Evolutionary conservation across 768 basidiomycete genomes (phyloP).

Genomic region (Suillus hirtellus): DNA sequence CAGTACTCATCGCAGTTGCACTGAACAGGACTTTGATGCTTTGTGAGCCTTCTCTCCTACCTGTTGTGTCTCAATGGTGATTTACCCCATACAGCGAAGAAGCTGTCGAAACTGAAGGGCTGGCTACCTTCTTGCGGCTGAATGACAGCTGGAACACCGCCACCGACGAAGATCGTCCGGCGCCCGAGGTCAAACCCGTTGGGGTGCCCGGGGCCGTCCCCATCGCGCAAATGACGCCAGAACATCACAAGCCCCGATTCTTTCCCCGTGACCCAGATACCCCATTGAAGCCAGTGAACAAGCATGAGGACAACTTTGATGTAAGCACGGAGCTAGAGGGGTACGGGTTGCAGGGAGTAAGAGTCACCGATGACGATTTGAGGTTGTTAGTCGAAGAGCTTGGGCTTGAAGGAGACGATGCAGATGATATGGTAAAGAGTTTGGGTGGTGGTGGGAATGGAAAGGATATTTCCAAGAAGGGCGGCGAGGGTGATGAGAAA

Average conservation of each 20-base stretch:
- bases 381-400: constrained; percentile 69
- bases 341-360: constrained; percentile 73
- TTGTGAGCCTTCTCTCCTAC: constrained; percentile 52
- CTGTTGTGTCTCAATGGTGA: constrained; percentile 10
- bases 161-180: constrained; percentile 60
- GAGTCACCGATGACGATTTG: constrained; percentile 76
- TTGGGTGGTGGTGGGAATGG: constrained; percentile 38
- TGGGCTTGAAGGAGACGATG: constrained; percentile 76
- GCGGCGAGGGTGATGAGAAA: constrained; percentile 14
- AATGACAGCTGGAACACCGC: constrained; percentile 66
- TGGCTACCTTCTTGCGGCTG: constrained; percentile 68
- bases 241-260: constrained; percentile 60
- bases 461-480: constrained; percentile 15
- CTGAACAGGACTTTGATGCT: constrained; percentile 60
- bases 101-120: constrained; percentile 77
- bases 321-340: constrained; percentile 68
- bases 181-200: constrained; percentile 58
- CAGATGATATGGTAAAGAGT: constrained; percentile 70
- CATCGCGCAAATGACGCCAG: constrained; percentile 80
- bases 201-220: constrained; percentile 80
- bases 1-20: constrained; percentile 9
- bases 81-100: constrained; percentile 59
- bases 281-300: constrained; percentile 59
- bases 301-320: constrained; percentile 58
- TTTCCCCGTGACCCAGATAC: constrained; percentile 44